Evolutionary conservation across 495 filamentous ascomycete species (phyloP), one percentile per base, ranked within the genome.

Genomic region (Tuber borchii): DNA sequence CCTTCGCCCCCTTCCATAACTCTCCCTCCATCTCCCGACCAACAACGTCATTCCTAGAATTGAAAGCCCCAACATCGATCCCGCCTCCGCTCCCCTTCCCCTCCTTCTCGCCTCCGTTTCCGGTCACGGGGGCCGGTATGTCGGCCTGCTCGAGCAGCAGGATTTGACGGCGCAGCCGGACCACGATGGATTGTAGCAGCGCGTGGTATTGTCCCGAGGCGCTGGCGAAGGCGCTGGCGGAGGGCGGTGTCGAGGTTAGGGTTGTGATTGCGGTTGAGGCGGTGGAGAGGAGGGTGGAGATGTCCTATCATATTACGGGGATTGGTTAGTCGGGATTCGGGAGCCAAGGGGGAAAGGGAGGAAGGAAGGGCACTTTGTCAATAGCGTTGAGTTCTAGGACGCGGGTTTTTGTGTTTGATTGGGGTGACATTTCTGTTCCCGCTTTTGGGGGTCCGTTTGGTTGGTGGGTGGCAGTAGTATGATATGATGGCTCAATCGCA

Each of bases 21-120:
- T 92, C 90, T 20, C 86, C 87, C 81, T 91, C 89, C 85, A 89
- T 91, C 73, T 89, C 88, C 79, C 87, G 88, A 14, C 87, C 89
- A 40, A 91, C 88, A 17, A 88, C 88, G 78, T 91, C 88, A 74
- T 90, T 90, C 78, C 91, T 85, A 78, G 88, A 89, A 79, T 93
- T 93, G 80, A 93, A 83, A 86, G 89, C 90, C 71, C 90, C 90
- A n/a, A 92, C 86, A 83, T 93, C 91, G 74, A 89, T 79, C 31
- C 86, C 87, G 39, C 85, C 85, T 69, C 85, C 86, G 71, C 84
- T 74, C 56, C 56, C 56, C 79, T 83, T 80, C 7, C 73, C 61
- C 14, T 73, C 75, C 56, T 77, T 75, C 39, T 83, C 37, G 43
- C 76, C 31, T 51, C 76, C 71, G 44, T 76, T 45, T 14, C 74